Evolutionary conservation across 2,329 filamentous ascomycete genomes (phyloP), one percentile per base, ranked within the genome.

Genomic region (Trichoderma sp.): DNA sequence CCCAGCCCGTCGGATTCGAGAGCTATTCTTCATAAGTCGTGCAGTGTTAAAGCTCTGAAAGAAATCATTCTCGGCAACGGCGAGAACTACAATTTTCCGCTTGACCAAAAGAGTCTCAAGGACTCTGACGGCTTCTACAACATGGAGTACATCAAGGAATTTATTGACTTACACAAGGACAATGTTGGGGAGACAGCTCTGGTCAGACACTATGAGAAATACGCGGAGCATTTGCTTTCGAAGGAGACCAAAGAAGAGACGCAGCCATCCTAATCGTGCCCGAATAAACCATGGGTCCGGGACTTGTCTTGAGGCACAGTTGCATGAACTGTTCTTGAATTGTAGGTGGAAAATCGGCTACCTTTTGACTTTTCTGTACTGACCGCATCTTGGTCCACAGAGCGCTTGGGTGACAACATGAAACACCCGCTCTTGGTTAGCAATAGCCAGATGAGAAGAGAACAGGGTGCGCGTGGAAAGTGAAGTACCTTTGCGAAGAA

Each of bases 11-110:
- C 74, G 2, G 74, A 75, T 1, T 70, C 71, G 7, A 64, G 73
- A 28, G 74, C 77, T 1, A 60, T 72, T 7, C 70, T 73, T 10
- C 79, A 77, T 51, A 80, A 82, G 1, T 75, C 79, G 1, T 74
- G 71, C 13, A 74, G 81, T 49, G 70, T 81, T 37, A 81, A 79
- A 46, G 83, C 82, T 1, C 72, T 89, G 52, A 85, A 82, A 74
- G 81, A 76, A 68, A 82, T 88, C 63, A 77, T 90, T 30, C 71
- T 89, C 56, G 77, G 84, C 2, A 79, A 77, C 0, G 80, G 85
- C 39, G 54, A 68, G 1, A 76, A 74, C 18, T 83, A 84, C 66
- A 82, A 80, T 0, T 72, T 81, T 2, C 13, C 72, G 0, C 74
- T 76, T 0, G 65, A 73, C 18, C 8, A n/a, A 2, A 69, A 70